Conservation (phyloP, 257 asterid species). For the Jacaranda mimosifolia region DNA sequence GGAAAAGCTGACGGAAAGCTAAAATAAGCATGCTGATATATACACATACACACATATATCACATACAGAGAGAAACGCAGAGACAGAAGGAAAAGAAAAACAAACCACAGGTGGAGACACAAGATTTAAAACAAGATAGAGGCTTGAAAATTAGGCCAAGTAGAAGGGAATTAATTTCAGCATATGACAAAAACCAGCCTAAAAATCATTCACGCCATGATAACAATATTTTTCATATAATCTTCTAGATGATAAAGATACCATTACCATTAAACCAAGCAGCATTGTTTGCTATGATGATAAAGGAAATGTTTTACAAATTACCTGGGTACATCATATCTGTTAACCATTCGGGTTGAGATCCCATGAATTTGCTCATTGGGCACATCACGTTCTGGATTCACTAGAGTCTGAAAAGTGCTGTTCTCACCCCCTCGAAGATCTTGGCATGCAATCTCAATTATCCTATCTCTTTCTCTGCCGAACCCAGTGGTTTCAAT, state of each 20-base stretch:
- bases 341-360: constrained; percentile 72
- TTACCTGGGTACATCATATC: constrained; percentile 80
- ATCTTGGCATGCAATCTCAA: constrained; percentile 92
- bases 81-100: neutral
- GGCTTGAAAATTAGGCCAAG: too few relatives aligned
- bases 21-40: neutral
- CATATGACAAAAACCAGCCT: neutral
- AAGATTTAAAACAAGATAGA: too few relatives aligned
- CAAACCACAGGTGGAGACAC: too few relatives aligned
- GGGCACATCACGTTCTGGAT: constrained; percentile 70
- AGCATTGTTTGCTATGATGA: neutral
- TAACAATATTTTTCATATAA: neutral
- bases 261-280: neutral
- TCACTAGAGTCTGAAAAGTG: constrained; percentile 86
- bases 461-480: constrained; percentile 61
- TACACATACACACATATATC: neutral
- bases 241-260: neutral
- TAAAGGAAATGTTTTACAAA: constrained; percentile 9
- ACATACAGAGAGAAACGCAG: neutral
- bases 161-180: too few relatives aligned
- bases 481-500: constrained; percentile 90
- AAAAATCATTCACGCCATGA: neutral
- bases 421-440: constrained; percentile 88
- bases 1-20: neutral
- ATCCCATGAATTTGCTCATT: constrained; percentile 72